These are phyloP conservation scores for Yamadazyma akitaensis DNA, from an alignment of 805 yeast genomes.

Conservation along the genomic window DNA sequence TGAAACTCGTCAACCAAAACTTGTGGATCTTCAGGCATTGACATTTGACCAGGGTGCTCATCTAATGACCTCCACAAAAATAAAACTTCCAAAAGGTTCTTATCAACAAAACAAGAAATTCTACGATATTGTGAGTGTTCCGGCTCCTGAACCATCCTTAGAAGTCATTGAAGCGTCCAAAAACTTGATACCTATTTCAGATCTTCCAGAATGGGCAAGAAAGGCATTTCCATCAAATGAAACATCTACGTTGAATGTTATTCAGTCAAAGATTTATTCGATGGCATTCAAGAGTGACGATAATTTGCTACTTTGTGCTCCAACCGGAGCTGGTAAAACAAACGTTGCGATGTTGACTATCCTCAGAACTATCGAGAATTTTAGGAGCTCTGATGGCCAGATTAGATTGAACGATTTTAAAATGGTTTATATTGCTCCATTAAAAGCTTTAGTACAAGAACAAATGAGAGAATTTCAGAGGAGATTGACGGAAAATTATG, in stretches of 20 bases:
- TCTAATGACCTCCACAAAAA: slow-evolving; percentile 60
- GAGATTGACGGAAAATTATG: slow-evolving; percentile 56
- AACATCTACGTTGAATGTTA: slow-evolving; percentile 65
- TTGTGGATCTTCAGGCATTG: slow-evolving; percentile 61
- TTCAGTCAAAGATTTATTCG: slow-evolving; percentile 82
- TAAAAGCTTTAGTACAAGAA: slow-evolving; percentile 93
- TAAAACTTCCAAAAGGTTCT: slow-evolving; percentile 80
- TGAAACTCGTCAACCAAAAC: slow-evolving; percentile 39
- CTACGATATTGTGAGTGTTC: slow-evolving; percentile 90
- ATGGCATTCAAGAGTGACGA: slow-evolving; percentile 68
- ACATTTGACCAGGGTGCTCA: slow-evolving; percentile 72
- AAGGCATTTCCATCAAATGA: slow-evolving; percentile 67
- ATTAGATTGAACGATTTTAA: slow-evolving; percentile 58
- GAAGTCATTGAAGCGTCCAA: slow-evolving; percentile 36
- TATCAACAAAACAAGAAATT: slow-evolving; percentile 66
- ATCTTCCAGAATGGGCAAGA: slow-evolving; percentile 81
- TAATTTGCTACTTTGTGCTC: slow-evolving; percentile 87
- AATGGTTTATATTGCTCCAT: slow-evolving; percentile 86
- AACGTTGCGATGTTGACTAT: slow-evolving; percentile 89
- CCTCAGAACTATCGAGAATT: slow-evolving; percentile 57
- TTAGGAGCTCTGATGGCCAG: slow-evolving; percentile 47
- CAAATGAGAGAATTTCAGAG: slow-evolving; percentile 84
- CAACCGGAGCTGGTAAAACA: slow-evolving; percentile 98
- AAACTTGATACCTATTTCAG: slow-evolving; percentile 52
- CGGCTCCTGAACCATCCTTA: slow-evolving; percentile 61